A percentile compares a stretch with the other conserved stretches of the same genome.
These are phyloP conservation scores for Blastobotrys proliferans DNA, from an alignment of 1,139 yeast species.

Conservation along the genomic window DNA sequence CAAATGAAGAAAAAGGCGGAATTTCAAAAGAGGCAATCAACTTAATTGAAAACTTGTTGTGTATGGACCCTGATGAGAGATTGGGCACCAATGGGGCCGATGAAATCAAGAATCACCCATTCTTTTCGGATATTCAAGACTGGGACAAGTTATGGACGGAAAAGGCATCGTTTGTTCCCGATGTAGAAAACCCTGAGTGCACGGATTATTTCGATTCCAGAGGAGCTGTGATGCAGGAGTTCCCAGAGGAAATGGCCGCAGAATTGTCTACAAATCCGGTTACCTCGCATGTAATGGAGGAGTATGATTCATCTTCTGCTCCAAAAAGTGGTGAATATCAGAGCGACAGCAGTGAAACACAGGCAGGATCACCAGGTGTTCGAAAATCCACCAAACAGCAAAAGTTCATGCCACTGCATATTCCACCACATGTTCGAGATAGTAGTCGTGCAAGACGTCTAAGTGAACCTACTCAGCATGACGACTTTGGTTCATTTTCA, in stretches of 20 bases:
- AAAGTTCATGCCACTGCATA: constrained; percentile 42
- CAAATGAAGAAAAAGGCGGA: constrained; percentile 40
- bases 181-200: constrained; percentile 72
- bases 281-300: constrained; percentile 11
- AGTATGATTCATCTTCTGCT: not conserved
- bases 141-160: constrained; percentile 75
- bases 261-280: constrained; percentile 12
- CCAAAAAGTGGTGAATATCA: constrained; percentile 11
- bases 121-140: constrained; percentile 56
- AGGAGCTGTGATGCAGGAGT: constrained; percentile 57
- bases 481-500: constrained; percentile 90
- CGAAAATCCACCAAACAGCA: constrained; percentile 13
- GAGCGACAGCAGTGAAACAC: constrained; percentile 20
- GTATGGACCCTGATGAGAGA: constrained; percentile 59
- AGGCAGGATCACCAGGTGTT: constrained; percentile 15
- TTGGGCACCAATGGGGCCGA: constrained; percentile 74
- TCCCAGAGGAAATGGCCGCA: constrained; percentile 30
- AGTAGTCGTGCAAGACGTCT: constrained; percentile 59
- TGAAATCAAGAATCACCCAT: constrained; percentile 75
- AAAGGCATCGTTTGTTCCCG: constrained; percentile 82
- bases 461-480: constrained; percentile 52
- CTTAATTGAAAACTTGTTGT: constrained; percentile 59
- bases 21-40: constrained; percentile 72
- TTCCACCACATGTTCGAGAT: constrained; percentile 56
- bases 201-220: constrained; percentile 90